Evolutionary conservation across 257 asterid genomes (phyloP).

Genomic region (Orobanche coerulescens): DNA sequence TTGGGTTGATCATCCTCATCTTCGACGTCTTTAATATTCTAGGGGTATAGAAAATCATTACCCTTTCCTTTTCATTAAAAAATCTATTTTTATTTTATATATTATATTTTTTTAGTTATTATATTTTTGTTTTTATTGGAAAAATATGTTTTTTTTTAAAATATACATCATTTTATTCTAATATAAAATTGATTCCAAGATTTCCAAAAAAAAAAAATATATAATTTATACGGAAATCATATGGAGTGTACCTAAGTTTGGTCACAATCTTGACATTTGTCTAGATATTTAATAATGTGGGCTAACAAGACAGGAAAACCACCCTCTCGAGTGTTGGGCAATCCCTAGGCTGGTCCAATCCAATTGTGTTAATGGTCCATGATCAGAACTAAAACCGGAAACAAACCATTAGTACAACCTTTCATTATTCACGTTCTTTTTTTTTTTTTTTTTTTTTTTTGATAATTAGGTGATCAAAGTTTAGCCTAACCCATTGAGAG

Average conservation of each 20-base stretch:
- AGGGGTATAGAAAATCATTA: neutral
- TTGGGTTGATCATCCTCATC: constrained; percentile 8
- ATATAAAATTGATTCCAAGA: too few species aligned
- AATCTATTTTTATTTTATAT: too few species aligned
- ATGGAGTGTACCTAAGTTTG: neutral
- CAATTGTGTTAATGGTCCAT: neutral
- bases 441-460: too few species aligned
- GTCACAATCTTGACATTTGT: neutral
- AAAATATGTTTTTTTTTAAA: too few species aligned
- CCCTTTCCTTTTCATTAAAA: too few species aligned
- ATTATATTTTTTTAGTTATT: too few species aligned
- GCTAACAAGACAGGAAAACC: neutral
- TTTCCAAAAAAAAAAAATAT: too few species aligned
- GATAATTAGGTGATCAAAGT: too few species aligned
- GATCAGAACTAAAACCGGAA: neutral
- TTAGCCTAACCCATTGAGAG: too few species aligned
- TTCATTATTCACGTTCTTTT: constrained; percentile 9
- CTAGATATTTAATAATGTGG: neutral
- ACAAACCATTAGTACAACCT: constrained; percentile 13
- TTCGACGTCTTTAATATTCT: constrained; percentile 3
- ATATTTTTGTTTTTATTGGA: too few species aligned
- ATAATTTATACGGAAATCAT: too few species aligned
- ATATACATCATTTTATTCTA: too few species aligned
- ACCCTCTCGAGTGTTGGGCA: neutral
- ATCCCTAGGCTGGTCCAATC: neutral